phyloP scores from a whole-genome alignment of 2,329 filamentous ascomycete species.

The Leptographium lundbergii region DNA sequence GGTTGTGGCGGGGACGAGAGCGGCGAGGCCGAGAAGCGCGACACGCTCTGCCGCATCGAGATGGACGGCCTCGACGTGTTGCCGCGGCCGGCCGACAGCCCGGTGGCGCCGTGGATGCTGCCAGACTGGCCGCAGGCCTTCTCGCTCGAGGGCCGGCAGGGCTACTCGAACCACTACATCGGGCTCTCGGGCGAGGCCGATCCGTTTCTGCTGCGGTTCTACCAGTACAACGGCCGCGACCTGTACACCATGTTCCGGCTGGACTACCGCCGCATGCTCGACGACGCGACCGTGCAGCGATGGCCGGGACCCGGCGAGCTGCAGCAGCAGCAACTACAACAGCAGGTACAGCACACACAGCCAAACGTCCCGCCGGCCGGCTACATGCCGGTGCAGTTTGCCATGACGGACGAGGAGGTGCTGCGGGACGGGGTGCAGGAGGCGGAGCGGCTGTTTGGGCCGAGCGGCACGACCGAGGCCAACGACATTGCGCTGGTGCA shows the following conservation, averaged over 20 bases:
- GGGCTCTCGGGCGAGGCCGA: constrained; percentile 16
- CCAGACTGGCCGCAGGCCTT: constrained; percentile 9
- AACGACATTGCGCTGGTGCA: constrained; percentile 10
- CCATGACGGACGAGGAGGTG: constrained; percentile 14
- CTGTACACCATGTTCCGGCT: constrained; percentile 15
- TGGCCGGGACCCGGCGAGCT: background rate
- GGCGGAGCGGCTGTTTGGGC: constrained; percentile 8
- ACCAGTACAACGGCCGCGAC: constrained; percentile 12
- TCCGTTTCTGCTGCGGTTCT: constrained; percentile 14
- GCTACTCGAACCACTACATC: constrained; percentile 14
- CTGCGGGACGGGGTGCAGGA: constrained; percentile 12
- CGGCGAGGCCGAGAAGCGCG: background rate
- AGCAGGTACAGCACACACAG: background rate
- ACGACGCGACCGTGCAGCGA: constrained; percentile 6
- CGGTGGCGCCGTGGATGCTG: background rate
- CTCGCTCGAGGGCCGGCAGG: constrained; percentile 10
- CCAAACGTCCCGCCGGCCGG: background rate
- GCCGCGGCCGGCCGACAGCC: background rate
- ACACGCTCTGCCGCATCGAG: background rate
- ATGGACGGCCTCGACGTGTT: background rate
- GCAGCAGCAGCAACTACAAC: background rate
- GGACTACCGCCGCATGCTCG: constrained; percentile 12
- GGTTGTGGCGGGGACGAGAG: background rate
- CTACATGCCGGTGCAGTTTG: constrained; percentile 13
- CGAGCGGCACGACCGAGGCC: constrained; percentile 6